Evolutionary conservation across 306 rosid species (phyloP).

Genomic region (Quercus wislizeni): DNA sequence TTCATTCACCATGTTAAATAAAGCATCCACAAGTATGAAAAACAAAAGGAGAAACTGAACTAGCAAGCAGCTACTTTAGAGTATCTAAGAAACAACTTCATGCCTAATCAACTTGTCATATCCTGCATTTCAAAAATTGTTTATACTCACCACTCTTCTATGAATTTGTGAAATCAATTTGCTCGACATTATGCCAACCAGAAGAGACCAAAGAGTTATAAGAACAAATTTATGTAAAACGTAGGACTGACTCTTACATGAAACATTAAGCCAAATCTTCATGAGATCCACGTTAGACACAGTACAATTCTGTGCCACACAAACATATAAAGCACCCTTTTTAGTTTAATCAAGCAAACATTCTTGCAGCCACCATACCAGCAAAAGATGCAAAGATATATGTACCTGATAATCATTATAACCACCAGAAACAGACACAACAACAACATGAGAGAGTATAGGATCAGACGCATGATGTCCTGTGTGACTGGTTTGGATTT

Average conservation of each 20-base stretch:
- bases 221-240: background rate
- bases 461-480: constrained; percentile 70
- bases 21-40: background rate
- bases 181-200: background rate
- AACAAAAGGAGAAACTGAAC: background rate
- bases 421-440: constrained; percentile 86
- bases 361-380: background rate
- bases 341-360: constrained; percentile 21
- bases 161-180: background rate
- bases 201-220: background rate
- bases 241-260: constrained; percentile 1
- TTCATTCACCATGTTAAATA: background rate
- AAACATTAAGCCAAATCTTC: constrained; percentile 16
- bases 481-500: constrained; percentile 56
- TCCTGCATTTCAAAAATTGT: background rate
- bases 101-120: background rate
- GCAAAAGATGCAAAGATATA: constrained; percentile 4
- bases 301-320: background rate
- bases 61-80: background rate
- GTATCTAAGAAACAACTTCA: background rate
- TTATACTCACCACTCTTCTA: background rate
- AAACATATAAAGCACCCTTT: constrained; percentile 19
- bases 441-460: constrained; percentile 73
- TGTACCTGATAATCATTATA: constrained; percentile 90
- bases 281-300: constrained; percentile 6